phyloP scores from a whole-genome alignment of 495 filamentous ascomycete genomes.

The Penicillium herquei region DNA sequence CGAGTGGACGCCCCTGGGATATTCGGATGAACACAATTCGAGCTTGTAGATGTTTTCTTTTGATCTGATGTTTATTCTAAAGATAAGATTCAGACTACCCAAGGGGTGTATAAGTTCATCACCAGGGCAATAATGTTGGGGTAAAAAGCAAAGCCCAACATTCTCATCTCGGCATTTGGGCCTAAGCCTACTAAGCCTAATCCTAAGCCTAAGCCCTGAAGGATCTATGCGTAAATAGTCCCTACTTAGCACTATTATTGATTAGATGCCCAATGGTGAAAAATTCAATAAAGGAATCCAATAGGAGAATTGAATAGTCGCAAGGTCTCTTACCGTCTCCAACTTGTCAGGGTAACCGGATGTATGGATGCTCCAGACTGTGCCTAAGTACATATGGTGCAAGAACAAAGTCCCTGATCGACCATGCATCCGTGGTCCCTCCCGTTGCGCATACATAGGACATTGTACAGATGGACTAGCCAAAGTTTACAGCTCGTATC shows the following conservation, averaged over 20 bases:
- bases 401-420: constrained; percentile 15
- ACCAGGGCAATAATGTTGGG: background rate
- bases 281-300: no score
- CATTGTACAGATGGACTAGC: background rate
- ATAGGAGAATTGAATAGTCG: no score
- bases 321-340: no score
- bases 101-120: background rate
- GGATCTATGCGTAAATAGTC: no score
- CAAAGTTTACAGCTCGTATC: constrained; percentile 1
- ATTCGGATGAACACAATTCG: no score
- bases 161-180: background rate
- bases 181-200: background rate
- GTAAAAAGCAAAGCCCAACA: background rate
- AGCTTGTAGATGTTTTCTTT: no score
- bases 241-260: no score
- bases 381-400: no score
- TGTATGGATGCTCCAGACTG: background rate
- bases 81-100: background rate
- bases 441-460: constrained; percentile 2
- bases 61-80: background rate
- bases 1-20: no score
- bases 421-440: constrained; percentile 10
- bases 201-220: no score
- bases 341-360: background rate
- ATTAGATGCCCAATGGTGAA: no score